Evolutionary conservation across 2,329 filamentous ascomycete species (phyloP), one percentile per base, ranked within the genome.

Genomic region (Basipetospora sp.): DNA sequence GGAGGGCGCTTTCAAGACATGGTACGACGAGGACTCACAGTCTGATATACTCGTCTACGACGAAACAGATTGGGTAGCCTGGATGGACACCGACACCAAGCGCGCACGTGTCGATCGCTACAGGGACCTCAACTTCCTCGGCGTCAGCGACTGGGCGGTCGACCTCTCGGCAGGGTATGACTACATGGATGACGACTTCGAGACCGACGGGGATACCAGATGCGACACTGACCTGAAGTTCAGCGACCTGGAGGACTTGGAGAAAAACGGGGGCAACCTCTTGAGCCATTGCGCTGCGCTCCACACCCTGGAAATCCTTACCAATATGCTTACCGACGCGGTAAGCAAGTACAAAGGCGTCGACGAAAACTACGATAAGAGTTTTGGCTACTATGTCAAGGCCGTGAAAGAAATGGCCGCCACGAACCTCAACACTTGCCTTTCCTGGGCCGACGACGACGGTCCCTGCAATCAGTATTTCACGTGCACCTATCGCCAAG

Each of bases 61-160:
- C 9, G 38, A 44, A 4, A 34, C 31, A 1, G 40, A 50, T 22
- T 51, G 49, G 47, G 49, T 47, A 1, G 38, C 38, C 2, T 52
- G 44, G 27, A 52, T 53, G 50, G 40, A 39, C 31, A 34, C 41
- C 3, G 31, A 28, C 14, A 46, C 41, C 8, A 52, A 53, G 39
- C 3, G 18, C 11, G 27, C 26, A 5, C 45, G 46, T 9, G n/a
- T 19, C 3, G 27, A 19, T 2, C 22, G 41, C 13, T 44, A 43
- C 36, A 39, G 39, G 22, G 31, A 14, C 1, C 44, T 45, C 33
- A 48, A 48, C 34, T 48, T 53, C 28, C 48, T 36, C 1, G 50
- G 50, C 3, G 44, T 43, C 6, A 39, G 38, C 1, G 49, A 52
- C 34, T 52, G 48, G 50, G 49, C 48, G 8, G 40, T 50, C 14